Evolutionary conservation across 164 flowering plant species (phyloP).

Genomic region (Piper betle): DNA sequence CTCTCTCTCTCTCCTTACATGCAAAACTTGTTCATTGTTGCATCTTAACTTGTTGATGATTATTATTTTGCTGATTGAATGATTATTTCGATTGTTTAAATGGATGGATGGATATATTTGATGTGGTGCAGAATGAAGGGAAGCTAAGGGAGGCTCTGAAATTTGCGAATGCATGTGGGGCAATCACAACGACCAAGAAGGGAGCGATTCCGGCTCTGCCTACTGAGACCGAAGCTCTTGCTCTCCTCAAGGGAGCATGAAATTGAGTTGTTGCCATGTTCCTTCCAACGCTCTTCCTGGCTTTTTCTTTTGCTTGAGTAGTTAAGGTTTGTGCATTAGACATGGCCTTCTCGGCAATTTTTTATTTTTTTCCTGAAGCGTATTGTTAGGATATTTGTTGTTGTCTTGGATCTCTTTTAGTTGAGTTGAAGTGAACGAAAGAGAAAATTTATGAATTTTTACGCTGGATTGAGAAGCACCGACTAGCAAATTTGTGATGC

Average conservation of each 20-base stretch:
- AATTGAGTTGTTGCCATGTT: constrained; percentile 33
- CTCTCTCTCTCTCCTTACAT: neutral
- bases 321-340: neutral
- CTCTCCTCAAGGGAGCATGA: constrained; percentile 24
- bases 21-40: neutral
- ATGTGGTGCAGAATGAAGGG: constrained; percentile 45
- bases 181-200: constrained; percentile 82
- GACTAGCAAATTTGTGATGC: no score
- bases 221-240: constrained; percentile 33
- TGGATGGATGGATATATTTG: constrained; percentile 19
- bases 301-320: neutral
- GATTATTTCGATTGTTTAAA: constrained; percentile 15
- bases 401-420: no score
- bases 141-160: constrained; percentile 45
- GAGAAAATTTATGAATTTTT: no score
- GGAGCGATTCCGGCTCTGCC: constrained; percentile 99
- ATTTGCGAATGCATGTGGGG: constrained; percentile 87
- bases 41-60: neutral
- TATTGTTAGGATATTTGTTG: no score
- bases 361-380: no score
- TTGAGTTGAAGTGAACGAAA: no score
- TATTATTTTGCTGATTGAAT: neutral
- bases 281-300: neutral
- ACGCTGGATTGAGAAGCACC: no score
- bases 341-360: no score